Evolutionary conservation across 805 yeast genomes (phyloP), one percentile per base, ranked within the genome.

Genomic region (Metschnikowia koreensis): DNA sequence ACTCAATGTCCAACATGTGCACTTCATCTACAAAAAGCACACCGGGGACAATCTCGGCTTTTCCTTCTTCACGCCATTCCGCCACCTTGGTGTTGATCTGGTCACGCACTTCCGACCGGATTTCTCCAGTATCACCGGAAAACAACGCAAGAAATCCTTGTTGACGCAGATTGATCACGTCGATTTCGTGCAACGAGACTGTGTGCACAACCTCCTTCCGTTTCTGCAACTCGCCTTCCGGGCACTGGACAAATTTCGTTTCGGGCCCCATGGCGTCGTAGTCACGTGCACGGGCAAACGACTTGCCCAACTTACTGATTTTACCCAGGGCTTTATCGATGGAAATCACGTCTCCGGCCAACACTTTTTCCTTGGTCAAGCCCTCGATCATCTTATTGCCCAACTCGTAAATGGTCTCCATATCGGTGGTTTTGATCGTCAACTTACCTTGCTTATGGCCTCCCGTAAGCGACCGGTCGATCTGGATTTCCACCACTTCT

Each of bases 251-350:
- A 68, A 94, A 94, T 71, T 91, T 92, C 46, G 97, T 92, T 58
- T 96, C 98, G 48, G 97, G 97, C 17, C 97, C 96, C 96, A 91
- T 90, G 42, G 98, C 97, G 73, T 94, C 99, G 70, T 94, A 94
- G 71, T 94, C 99, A 62, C 99, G 82, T 6, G 97, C 96, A 61
- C 97, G 83, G 6, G 98, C 86, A 71, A 90, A 96, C 0, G 97
- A 92, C 71, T 97, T 84, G 54, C 99, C 99, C 58, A 94, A 81
- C 70, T 93, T 90, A 50, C 94, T 85, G 63, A 94, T 89, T 58
- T 93, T 89, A 49, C 99, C 99, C 47, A 92, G 82, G 11, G 97
- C 92, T 71, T 94, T 91, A 71, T 94, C 99, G 67, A 94, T 90
- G 46, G 94, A 86, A 53, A 94, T 87, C 48, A 94, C 96, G 72